Base-by-base conservation (phyloP, 2,329 filamentous ascomycete species). In the Didymella arachidicola region DNA sequence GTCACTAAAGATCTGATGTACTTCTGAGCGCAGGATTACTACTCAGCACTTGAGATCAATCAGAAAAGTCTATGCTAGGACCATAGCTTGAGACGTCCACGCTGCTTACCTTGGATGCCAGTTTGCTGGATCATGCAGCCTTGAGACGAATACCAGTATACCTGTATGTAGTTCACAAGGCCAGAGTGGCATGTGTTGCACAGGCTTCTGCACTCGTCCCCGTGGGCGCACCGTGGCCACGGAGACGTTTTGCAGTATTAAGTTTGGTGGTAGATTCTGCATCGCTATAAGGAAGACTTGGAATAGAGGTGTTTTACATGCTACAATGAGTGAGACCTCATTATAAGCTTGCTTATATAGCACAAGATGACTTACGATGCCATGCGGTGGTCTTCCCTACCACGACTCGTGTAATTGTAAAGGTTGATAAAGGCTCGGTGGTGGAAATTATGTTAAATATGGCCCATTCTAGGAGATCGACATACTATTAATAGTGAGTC, bases 141-240 rank as follows among this genome's bases (percentile, higher is more conserved):
- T 26, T 54, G 26, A 4, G 43, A 41, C 1, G 22, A 55, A 36
- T 54, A 55, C 14, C 25, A 55, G 45, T 16, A 54, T 5, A 36
- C 44, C 16, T 54, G 52, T 7, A 54, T 30, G 11, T 38, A 55
- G 16, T 55, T 48, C 7, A 26, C 1, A 7, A 54, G 4, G 27
- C 29, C 44, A 12, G 43, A 55, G 19, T 55, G 48, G 42, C 42
- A 53, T n/a, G 42, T n/a, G 18, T 53, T 53, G 25, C 51, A 53
- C 50, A 53, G 14, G 42, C 50, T 53, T 45, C 30, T 19, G 32
- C 41, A 16, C 41, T 45, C 4, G 50, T 22, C 14, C 50, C 50
- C 10, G n/a, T 16, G 11, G 50, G 30, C 1, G 36, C 32, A 25
- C 12, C 39, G 1, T 39, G 41, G 2, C 4, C n/a, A 12, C 39